These are phyloP conservation scores for Chaetomium strumarium DNA, from an alignment of 2,329 filamentous ascomycete genomes.

Conservation along the genomic window DNA sequence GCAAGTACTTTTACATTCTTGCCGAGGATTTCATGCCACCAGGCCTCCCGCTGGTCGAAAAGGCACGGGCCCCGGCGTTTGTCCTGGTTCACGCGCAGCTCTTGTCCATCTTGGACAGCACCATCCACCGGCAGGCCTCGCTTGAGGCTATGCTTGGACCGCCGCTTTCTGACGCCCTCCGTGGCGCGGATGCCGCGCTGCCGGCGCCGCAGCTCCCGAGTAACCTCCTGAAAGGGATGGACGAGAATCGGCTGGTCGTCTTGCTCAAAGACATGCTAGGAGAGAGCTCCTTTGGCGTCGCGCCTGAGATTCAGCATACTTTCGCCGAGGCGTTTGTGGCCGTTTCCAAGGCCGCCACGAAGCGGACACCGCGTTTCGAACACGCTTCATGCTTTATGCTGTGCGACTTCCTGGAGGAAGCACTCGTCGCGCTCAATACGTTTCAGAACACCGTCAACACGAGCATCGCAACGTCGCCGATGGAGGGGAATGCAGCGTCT, in stretches of 20 bases:
- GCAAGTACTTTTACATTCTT: slow-evolving; percentile 80
- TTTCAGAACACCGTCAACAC: slow-evolving; percentile 34
- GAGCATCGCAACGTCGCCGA: slow-evolving; percentile 24
- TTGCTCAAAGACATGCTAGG: slow-evolving; percentile 74
- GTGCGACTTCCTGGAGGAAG: slow-evolving; percentile 87
- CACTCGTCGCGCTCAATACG: slow-evolving; percentile 56
- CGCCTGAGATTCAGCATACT: slow-evolving; percentile 50
- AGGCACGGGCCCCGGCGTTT: slow-evolving; percentile 66
- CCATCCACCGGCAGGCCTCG: slow-evolving; percentile 68
- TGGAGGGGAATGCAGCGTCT: slow-evolving; percentile 5
- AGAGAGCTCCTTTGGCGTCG: slow-evolving; percentile 35
- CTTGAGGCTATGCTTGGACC: slow-evolving; percentile 41
- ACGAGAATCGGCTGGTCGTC: slow-evolving; percentile 80
- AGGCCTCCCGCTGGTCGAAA: slow-evolving; percentile 47
- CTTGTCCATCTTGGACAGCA: slow-evolving; percentile 71
- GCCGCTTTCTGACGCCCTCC: slow-evolving; percentile 39
- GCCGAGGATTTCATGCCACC: slow-evolving; percentile 64
- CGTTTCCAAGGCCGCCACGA: slow-evolving; percentile 67
- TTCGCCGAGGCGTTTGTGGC: slow-evolving; percentile 72
- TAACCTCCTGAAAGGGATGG: slow-evolving; percentile 74
- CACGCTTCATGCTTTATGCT: slow-evolving; percentile 80
- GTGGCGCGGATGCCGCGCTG: slow-evolving; percentile 59
- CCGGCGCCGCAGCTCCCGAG: slow-evolving; percentile 50
- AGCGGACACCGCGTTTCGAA: slow-evolving; percentile 72
- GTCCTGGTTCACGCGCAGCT: slow-evolving; percentile 78